Evolutionary conservation across 805 yeast species (phyloP), one percentile per base, ranked within the genome.

Genomic region (Pichia exigua): DNA sequence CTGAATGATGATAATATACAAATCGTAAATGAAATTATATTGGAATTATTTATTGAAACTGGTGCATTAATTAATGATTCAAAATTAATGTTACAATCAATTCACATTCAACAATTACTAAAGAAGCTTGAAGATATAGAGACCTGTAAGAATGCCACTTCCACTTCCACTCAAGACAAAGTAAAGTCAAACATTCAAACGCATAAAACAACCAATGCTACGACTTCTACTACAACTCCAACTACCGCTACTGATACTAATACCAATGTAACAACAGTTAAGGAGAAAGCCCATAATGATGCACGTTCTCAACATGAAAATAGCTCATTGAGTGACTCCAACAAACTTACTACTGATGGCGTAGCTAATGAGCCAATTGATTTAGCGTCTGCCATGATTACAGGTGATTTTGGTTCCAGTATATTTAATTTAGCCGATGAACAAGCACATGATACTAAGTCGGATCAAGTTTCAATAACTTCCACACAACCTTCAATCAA

Each of bases 61-160:
- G 82, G 85, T 0, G 78, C 82, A 0, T 63, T 83, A 43, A 79
- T 79, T 0, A 77, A 82, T 54, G 92, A 86, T 60, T 71, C 81
- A 67, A 81, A 82, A 58, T 65, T 86, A 53, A 74, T 84, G 74
- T 60, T 82, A 45, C 68, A 86, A 49, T 74, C 83, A 0, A 64
- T 73, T 53, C 81, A 82, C 60, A 80, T 74, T 1, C 64, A 77
- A 46, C 79, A 77, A 48, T 77, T 81, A 77, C 28, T 39, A 38
- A 32, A 26, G 6, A 47, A 46, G 17, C 26, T 40, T 12, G 24
- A 42, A 38, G 28, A 32, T 17, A 18, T 13, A 21, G 26, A 28
- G 4, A 21, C 24, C 15, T 3, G 28, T 42, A 27, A 42, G 6
- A 13, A 17, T 22, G 28, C 2, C 20, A 22, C 27, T 17, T 42